Base-by-base conservation (phyloP, 2,329 filamentous ascomycete species). In the Aureobasidium namibiae region DNA sequence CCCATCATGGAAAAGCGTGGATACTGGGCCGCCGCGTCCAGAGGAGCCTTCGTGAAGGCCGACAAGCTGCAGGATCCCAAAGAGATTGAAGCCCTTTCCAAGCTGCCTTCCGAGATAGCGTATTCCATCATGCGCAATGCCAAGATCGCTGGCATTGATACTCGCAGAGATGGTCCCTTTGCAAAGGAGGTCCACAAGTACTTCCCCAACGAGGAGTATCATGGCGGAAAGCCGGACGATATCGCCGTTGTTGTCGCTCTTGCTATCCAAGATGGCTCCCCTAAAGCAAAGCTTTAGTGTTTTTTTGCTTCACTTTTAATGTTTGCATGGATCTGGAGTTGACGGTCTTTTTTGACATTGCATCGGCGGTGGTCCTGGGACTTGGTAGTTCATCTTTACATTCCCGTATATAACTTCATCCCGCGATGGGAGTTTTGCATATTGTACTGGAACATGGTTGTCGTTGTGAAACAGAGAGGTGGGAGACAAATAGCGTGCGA, bases 181-280 rank as follows among this genome's bases (percentile, higher is more conserved):
- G 91, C 94, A 41, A 96, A 90, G 73, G 91, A 96, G 72, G 90
- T 96, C 21, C 90, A 94, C 70, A 89, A 86, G 68, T 86, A 89
- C 69, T 95, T 89, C 66, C 92, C 94, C 0, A 79, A 86, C 38
- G 92, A 97, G 72, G 83, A 85, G 61, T 99, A 90, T 84, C 85
- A 85, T 61, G 94, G 94, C 60, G 94, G 94, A 56, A 99, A 99
- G 74, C 83, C 95, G 21, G 94, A 99, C 70, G 94, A 99, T 72
- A 96, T 99, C 61, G 92, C 90, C 67, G 90, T 90, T 4, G 78
- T 99, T 53, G 86, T 92, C 14, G 84, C 86, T 33, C 78, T 96
- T 31, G 90, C 89, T 1, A 84, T 89, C 9, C 86, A 92, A 65
- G 83, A 86, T 56, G 62, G 45, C 10, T 39, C 45, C 24, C 58